phyloP scores from a whole-genome alignment of 1,284 basidiomycete genomes.

The Apiotrichum mycotoxinovorans region DNA sequence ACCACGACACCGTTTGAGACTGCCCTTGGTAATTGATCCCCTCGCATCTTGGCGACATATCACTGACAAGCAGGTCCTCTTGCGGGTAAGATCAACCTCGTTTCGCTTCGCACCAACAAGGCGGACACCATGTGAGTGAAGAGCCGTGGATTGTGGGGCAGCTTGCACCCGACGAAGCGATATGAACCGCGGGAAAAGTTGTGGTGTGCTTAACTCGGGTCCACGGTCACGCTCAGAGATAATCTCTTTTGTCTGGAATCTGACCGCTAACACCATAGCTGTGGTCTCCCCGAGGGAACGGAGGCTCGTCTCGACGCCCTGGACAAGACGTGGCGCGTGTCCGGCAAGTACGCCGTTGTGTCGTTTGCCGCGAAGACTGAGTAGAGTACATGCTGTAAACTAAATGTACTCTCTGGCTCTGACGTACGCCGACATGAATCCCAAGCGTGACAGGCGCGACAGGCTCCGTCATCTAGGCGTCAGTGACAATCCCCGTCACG shows the following conservation, averaged over 20 bases:
- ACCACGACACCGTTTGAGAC: slow-evolving; percentile 71
- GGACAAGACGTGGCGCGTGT: slow-evolving; percentile 41
- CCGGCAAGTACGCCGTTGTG: slow-evolving; percentile 48
- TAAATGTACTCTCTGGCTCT: too few species aligned
- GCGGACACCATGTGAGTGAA: slow-evolving; percentile 72
- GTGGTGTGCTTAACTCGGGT: too few species aligned
- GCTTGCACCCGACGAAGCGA: too few species aligned
- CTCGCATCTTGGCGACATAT: background rate
- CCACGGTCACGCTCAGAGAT: background rate
- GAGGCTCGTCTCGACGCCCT: slow-evolving; percentile 37
- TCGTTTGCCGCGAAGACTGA: slow-evolving; percentile 32
- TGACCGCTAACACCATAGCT: slow-evolving; percentile 23
- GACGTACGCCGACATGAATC: too few species aligned
- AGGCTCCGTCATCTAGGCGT: background rate
- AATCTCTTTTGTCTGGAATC: background rate
- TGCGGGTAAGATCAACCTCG: slow-evolving; percentile 70
- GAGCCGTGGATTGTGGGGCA: too few species aligned
- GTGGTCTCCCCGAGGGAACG: slow-evolving; percentile 40
- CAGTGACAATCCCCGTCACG: too few species aligned
- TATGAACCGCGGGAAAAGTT: too few species aligned
- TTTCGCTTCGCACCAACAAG: slow-evolving; percentile 90
- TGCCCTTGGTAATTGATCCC: slow-evolving; percentile 63
- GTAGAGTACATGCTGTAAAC: too few species aligned
- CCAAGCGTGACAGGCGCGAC: too few species aligned
- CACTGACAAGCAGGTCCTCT: slow-evolving; percentile 60